These are phyloP conservation scores for Mucor plumbeus DNA, from an alignment of 371 early-diverging fungal genomes.

Conservation along the genomic window DNA sequence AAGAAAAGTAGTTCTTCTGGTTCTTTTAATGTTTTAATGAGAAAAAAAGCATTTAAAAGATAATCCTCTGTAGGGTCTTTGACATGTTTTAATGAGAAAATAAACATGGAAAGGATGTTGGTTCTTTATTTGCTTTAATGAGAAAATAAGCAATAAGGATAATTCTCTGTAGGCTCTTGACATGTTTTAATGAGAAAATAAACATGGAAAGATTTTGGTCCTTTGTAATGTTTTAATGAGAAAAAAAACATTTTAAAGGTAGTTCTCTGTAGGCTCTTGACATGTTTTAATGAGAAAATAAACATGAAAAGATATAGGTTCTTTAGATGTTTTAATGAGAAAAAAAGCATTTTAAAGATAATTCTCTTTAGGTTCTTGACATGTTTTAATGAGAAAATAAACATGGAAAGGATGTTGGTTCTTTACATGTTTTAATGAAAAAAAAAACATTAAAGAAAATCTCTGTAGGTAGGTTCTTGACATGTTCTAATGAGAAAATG, in stretches of 20 bases:
- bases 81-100: slow-evolving; percentile 8
- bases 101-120: not conserved
- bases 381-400: slow-evolving; percentile 2
- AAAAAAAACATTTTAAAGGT: not conserved
- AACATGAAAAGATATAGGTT: not conserved
- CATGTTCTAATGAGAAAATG: not conserved
- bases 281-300: slow-evolving; percentile 8
- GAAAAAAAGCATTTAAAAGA: not conserved
- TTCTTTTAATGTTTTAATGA: slow-evolving; percentile 4
- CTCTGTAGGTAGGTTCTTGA: not conserved
- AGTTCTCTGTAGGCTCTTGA: not conserved
- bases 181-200: slow-evolving; percentile 5
- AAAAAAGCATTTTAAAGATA: not conserved
- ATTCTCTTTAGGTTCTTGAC: not conserved
- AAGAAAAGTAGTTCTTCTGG: slow-evolving; percentile 1
- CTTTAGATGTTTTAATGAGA: not conserved
- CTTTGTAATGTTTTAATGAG: slow-evolving; percentile 3
- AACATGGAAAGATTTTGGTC: not conserved
- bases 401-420: not conserved
- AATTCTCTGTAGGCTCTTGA: not conserved
- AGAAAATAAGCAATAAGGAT: not conserved
- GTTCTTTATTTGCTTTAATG: slow-evolving; percentile 2
- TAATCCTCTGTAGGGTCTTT: not conserved
- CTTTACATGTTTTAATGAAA: not conserved
- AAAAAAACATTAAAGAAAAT: not conserved